Base-by-base conservation (phyloP, 176 grass and related monocot species). In the Oryza rufipogon region DNA sequence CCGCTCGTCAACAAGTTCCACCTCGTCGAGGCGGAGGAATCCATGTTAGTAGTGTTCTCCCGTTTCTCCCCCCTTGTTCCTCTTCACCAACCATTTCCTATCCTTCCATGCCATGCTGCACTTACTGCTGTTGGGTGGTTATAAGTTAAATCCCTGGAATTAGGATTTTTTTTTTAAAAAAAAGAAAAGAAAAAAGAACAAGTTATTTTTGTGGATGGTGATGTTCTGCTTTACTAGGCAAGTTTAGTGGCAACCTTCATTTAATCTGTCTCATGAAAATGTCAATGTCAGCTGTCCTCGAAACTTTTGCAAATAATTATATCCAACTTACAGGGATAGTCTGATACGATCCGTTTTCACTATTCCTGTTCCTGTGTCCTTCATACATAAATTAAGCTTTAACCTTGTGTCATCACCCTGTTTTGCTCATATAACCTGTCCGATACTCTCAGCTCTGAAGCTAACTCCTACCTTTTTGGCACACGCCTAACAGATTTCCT, bases 1-100 rank as follows among this genome's bases (percentile, higher is more conserved):
- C 95, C 95, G 7, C 75, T 97, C 61, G 86, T 97, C 20, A 68
- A 42, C 90, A 90, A 85, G 76, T 93, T 97, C 73, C 68, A 88
- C 11, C 92, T 97, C 63, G 74, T 61, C 11, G 89, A 95, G 78
- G 90, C 83, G 30, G 9, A 10, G 2, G 81, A 85, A 82, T 93
- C 88, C 72, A 20, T 84, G 95, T 95, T 28, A 78, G 87, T 87
- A 78, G 87, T 87, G 28, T 22, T 4, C 22, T 61, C 0, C 7
- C 0, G 2, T 19, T 3, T n/a, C 8, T 36, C 34, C 36, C 64
- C 22, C 14, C 44, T 16, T 42, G 4, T 16, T 2, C 17, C 20
- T 5, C 42, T 61, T 2, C 7, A 52, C 17, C 17, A 15, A 52
- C 44, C 39, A 41, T 41, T 41, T 41, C 39, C n/a, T 9, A 6